Conservation (phyloP, 1,284 basidiomycete genomes). For the Cutaneotrichosporon dermatis region DNA sequence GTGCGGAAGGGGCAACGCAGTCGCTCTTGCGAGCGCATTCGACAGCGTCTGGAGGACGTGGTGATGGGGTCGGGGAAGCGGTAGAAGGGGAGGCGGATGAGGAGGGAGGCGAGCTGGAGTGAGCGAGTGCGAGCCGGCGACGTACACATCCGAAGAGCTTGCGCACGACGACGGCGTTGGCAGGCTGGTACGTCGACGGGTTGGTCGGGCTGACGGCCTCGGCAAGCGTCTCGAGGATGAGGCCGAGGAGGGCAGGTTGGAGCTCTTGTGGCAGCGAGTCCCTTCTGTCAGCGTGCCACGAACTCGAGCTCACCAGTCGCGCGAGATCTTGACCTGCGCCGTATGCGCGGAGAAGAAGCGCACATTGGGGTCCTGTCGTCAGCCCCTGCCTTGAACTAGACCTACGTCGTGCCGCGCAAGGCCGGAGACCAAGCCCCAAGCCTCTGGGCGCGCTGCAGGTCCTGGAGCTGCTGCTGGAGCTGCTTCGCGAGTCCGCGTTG, state of each 20-base stretch:
- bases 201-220: slow-evolving; percentile 37
- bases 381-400: slow-evolving; percentile 1
- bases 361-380: slow-evolving; percentile 62
- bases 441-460: slow-evolving; percentile 42
- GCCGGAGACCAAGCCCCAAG: slow-evolving; percentile 48
- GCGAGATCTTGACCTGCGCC: slow-evolving; percentile 79
- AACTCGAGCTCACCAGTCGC: slow-evolving; percentile 66
- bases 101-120: slow-evolving; percentile 39
- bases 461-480: slow-evolving; percentile 44
- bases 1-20: slow-evolving; percentile 33
- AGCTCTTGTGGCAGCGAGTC: slow-evolving; percentile 44
- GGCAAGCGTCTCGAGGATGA: slow-evolving; percentile 39
- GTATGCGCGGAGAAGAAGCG: slow-evolving; percentile 91
- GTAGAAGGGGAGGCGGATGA: slow-evolving; percentile 40
- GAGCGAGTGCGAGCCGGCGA: slow-evolving; percentile 14
- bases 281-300: slow-evolving; percentile 23
- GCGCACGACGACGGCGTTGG: slow-evolving; percentile 61
- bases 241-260: slow-evolving; percentile 36
- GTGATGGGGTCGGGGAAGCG: slow-evolving; percentile 37
- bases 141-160: slow-evolving; percentile 81
- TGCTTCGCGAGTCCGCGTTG: slow-evolving; percentile 36
- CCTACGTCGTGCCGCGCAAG: slow-evolving; percentile 40
- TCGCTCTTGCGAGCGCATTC: slow-evolving; percentile 29
- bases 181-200: slow-evolving; percentile 31
- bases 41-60: slow-evolving; percentile 39